These are phyloP conservation scores for Hypholoma sublateritium DNA, from an alignment of 768 basidiomycete genomes.

Conservation along the genomic window DNA sequence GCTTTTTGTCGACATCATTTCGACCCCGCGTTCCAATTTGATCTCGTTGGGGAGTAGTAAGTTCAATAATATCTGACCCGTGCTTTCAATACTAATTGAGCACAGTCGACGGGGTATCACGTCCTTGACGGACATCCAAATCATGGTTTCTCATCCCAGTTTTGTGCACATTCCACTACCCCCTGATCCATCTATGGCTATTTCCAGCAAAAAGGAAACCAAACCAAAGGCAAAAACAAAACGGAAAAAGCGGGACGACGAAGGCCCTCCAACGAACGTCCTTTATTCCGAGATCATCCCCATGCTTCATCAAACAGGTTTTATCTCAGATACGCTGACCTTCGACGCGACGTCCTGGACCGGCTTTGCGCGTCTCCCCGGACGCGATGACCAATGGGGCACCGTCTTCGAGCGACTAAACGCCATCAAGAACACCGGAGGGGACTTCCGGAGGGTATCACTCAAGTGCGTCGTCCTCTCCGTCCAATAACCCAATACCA, in stretches of 20 bases:
- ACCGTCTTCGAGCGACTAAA: conserved; percentile 23
- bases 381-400: conserved; percentile 15
- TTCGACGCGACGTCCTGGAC: conserved; percentile 41
- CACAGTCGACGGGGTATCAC: conserved; percentile 47
- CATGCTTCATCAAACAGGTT: conserved; percentile 41
- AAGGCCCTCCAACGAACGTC: conserved; percentile 6
- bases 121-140: conserved; percentile 34
- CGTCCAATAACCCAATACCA: neutral
- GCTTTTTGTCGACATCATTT: conserved; percentile 48
- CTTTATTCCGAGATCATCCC: conserved; percentile 38
- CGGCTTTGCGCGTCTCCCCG: conserved; percentile 52
- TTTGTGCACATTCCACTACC: conserved; percentile 43
- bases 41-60: conserved; percentile 59
- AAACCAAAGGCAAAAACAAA: conserved; percentile 3
- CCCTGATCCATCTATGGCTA: conserved; percentile 18
- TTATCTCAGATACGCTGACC: conserved; percentile 39
- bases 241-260: conserved; percentile 10
- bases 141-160: conserved; percentile 47
- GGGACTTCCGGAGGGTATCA: conserved; percentile 37
- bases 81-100: neutral
- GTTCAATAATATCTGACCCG: conserved; percentile 19
- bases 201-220: neutral
- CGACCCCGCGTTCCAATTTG: conserved; percentile 45
- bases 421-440: conserved; percentile 28
- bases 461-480: conserved; percentile 32